These are phyloP conservation scores for Lactifluus volemus DNA, from an alignment of 768 basidiomycete species.

Conservation along the genomic window DNA sequence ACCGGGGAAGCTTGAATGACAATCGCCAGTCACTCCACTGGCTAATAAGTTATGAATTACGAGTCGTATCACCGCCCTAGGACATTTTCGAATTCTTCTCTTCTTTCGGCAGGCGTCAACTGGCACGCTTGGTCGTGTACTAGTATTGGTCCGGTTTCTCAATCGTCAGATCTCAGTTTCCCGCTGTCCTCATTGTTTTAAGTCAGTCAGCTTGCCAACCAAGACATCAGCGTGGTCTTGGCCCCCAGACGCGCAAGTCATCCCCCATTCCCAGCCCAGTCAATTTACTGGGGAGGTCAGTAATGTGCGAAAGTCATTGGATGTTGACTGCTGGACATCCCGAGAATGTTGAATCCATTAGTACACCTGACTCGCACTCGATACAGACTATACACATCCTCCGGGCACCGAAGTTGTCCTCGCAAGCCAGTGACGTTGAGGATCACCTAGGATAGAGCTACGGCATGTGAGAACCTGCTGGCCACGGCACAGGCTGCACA, in stretches of 20 bases:
- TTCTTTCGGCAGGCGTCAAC: not conserved
- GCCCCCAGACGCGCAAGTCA: too few species aligned
- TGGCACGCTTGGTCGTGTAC: not conserved
- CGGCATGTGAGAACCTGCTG: not conserved
- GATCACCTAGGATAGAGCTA: not conserved
- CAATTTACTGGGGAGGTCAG: too few species aligned
- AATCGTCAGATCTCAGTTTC: not conserved
- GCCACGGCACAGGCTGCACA: not conserved
- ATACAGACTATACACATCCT: not conserved
- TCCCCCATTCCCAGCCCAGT: too few species aligned
- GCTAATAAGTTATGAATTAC: not conserved
- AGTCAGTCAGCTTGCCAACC: not conserved
- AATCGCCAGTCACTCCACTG: not conserved
- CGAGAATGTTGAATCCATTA: not conserved
- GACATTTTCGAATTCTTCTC: not conserved
- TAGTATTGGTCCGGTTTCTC: not conserved
- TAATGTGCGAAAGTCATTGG: too few species aligned
- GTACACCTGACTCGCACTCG: not conserved
- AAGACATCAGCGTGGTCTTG: not conserved
- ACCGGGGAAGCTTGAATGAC: slow-evolving; percentile 24
- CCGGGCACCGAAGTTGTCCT: not conserved
- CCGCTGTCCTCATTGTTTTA: not conserved
- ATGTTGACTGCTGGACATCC: not conserved
- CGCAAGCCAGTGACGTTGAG: not conserved
- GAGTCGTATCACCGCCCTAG: not conserved